Base-by-base conservation (phyloP, 202 grass and related monocot genomes). In the Dendrocalamus latiflorus region DNA sequence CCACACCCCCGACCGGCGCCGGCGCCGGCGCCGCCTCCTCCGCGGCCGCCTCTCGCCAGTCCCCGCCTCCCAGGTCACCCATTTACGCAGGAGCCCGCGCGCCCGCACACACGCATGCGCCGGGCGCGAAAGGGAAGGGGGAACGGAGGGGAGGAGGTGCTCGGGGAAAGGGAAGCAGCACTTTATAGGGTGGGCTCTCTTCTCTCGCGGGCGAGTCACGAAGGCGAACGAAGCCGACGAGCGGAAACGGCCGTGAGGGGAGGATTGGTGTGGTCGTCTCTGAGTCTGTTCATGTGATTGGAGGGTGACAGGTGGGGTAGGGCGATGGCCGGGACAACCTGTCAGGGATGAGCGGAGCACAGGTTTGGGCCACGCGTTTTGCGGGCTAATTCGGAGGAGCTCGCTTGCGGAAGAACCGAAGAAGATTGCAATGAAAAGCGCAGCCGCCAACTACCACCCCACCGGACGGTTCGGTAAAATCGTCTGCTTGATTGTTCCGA, bases 51-150 rank as follows among this genome's bases (percentile, higher is more conserved):
- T 83, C 82, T 65, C 34, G 82, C 30, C 59, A 68, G 57, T 60
- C 85, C 24, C 73, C 70, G 33, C 70, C 79, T 65, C 41, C 91
- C 17, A 80, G 75, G 60, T 87, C 85, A 44, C 83, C 95, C 95
- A 98, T 98, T 68, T 51, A 65, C 59, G 47, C 58, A 14, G 15
- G 16, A 17, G 14, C 14, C 8, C 34, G 20, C 51, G n/a, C 28
- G 13, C 14, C 8, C 34, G 25, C 51, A n/a, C 28, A 14, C 50
- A 51, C 30, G 44, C 37, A 53, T 51, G 34, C 49, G 58, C 65
- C 69, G 71, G n/a, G 74, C 58, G 47, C 63, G 11, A 24, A 44
- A 1, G 76, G 53, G 45, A 7, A 44, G 18, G 6, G 6, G 65
- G 54, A 21, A 34, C 12, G 21, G 10, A 11, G 61, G 20, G 2